Percentiles rank a stretch among this genome's conserved stretches.
Conservation (phyloP, 495 filamentous ascomycete genomes). For the Hypoxylon lienhwacheense region DNA sequence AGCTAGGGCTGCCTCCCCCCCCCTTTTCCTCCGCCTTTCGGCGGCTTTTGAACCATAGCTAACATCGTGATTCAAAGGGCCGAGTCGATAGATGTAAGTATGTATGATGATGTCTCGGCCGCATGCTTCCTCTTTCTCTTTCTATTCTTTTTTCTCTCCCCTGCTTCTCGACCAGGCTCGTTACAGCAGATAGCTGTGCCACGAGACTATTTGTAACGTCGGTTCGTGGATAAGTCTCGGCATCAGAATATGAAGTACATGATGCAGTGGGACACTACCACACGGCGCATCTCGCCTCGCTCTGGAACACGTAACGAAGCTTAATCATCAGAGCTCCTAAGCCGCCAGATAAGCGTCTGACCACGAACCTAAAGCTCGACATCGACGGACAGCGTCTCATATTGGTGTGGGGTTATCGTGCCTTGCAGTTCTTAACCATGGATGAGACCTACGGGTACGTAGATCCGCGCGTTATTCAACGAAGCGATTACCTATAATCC, state of each 20-base stretch:
- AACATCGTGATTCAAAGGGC: conserved; percentile 29
- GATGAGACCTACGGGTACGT: conserved; percentile 7
- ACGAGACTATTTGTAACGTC: conserved; percentile 33
- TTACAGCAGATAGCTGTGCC: conserved; percentile 28
- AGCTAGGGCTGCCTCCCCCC: conserved; percentile 20
- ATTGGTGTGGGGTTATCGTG: conserved; percentile 5
- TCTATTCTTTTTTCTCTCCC: neutral
- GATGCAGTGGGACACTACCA: conserved; percentile 36
- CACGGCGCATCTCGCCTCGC: conserved; percentile 30
- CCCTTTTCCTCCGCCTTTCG: too few species aligned
- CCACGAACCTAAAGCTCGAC: conserved; percentile 10
- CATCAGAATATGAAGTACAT: conserved; percentile 27
- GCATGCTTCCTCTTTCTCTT: conserved; percentile 15
- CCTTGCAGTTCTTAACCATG: conserved; percentile 15
- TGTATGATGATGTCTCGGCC: conserved; percentile 37
- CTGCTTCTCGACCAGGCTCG: conserved; percentile 15
- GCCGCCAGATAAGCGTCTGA: conserved; percentile 9
- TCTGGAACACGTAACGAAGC: conserved; percentile 32
- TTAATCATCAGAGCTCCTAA: conserved; percentile 23
- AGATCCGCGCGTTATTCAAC: neutral
- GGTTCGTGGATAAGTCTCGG: conserved; percentile 34
- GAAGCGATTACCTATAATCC: neutral
- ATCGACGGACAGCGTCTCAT: conserved; percentile 2
- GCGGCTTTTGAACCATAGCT: conserved; percentile 26
- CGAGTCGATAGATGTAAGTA: conserved; percentile 33